Evolutionary conservation across 2,329 filamentous ascomycete genomes (phyloP).

Genomic region (Penicillium psychrosexuale): DNA sequence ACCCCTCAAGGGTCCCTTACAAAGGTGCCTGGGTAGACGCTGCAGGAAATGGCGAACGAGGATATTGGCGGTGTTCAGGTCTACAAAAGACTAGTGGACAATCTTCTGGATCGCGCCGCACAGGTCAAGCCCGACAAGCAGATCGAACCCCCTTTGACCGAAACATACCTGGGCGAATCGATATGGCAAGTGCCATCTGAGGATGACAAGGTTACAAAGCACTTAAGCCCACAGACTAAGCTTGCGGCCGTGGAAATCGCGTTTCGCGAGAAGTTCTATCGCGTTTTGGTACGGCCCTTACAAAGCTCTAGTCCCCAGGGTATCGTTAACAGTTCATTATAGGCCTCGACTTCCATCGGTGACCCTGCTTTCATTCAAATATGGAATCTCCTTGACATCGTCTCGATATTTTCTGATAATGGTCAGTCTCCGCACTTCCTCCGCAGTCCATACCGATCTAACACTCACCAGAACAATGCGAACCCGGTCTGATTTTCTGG

Average conservation of each 20-base stretch:
- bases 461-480: conserved; percentile 53
- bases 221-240: conserved; percentile 52
- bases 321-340: conserved; percentile 14
- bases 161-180: conserved; percentile 54
- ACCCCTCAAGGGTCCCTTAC: not conserved
- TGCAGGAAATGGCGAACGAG: conserved; percentile 31
- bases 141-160: conserved; percentile 72
- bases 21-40: not conserved
- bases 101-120: conserved; percentile 59
- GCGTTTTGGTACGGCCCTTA: conserved; percentile 63
- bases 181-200: conserved; percentile 39
- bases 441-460: conserved; percentile 9
- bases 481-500: conserved; percentile 80
- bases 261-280: conserved; percentile 75
- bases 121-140: conserved; percentile 56
- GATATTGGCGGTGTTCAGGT: conserved; percentile 37
- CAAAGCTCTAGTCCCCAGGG: not conserved
- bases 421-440: conserved; percentile 52
- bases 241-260: conserved; percentile 78
- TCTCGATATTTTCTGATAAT: conserved; percentile 82
- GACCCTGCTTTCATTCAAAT: conserved; percentile 75
- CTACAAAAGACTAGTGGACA: conserved; percentile 54
- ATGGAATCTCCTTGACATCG: conserved; percentile 90
- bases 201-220: conserved; percentile 23
- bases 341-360: conserved; percentile 74